Percentiles rank a stretch among this genome's conserved stretches.
Evolutionary conservation across 169 alveolate genomes (phyloP).

Genomic region (Besnoitia besnoiti): DNA sequence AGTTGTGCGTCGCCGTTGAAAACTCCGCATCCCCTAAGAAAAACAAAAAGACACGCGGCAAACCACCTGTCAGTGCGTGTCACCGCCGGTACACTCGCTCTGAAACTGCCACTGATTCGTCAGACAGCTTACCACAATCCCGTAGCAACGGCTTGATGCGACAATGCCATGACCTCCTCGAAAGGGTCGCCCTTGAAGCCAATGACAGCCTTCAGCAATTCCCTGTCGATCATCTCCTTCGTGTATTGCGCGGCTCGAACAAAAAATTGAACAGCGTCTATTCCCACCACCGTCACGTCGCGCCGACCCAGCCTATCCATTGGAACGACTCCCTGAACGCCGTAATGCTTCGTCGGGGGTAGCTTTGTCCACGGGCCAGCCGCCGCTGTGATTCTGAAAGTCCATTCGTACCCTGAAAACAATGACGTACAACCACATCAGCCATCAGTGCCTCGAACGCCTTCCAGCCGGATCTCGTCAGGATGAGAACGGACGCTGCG

Average conservation of each 20-base stretch:
- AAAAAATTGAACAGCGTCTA: constrained; percentile 43
- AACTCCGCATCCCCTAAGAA: constrained; percentile 56
- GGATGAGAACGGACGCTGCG: too few species aligned
- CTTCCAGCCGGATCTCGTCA: too few species aligned
- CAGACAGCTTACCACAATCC: constrained; percentile 51
- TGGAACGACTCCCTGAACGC: constrained; percentile 49
- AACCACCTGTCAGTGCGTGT: not conserved
- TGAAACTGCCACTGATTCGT: not conserved
- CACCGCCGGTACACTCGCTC: too few species aligned
- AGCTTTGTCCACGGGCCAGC: not conserved
- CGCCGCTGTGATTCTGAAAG: constrained; percentile 42
- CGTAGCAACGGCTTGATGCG: constrained; percentile 43
- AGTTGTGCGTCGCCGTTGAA: constrained; percentile 67
- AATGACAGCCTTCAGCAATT: constrained; percentile 51
- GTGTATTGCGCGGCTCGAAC: not conserved
- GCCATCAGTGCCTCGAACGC: too few species aligned
- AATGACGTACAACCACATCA: too few species aligned
- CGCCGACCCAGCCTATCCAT: constrained; percentile 60
- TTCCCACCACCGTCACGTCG: constrained; percentile 43
- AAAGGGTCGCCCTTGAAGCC: constrained; percentile 67
- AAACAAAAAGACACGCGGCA: not conserved
- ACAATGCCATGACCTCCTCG: not conserved
- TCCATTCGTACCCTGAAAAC: constrained; percentile 52
- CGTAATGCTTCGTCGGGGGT: constrained; percentile 6
- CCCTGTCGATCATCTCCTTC: constrained; percentile 24